phyloP scores from a whole-genome alignment of 495 filamentous ascomycete species.

The Podospora didyma region DNA sequence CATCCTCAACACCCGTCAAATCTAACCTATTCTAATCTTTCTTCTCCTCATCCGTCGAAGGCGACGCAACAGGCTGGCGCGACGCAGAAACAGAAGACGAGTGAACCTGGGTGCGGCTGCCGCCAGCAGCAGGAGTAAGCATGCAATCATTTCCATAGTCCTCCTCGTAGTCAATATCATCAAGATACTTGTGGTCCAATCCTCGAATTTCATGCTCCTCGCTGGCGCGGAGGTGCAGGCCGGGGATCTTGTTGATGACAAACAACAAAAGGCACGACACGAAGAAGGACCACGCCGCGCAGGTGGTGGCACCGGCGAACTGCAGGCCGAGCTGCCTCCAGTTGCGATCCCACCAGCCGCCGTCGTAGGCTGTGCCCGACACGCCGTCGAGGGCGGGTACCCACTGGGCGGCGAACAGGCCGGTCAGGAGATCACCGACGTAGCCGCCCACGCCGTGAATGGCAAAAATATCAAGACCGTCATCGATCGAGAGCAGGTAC shows the following conservation, averaged over 20 bases:
- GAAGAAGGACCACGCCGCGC: conserved; percentile 73
- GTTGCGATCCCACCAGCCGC: conserved; percentile 36
- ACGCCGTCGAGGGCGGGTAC: conserved; percentile 66
- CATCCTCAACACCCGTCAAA: too few species aligned
- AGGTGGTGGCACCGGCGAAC: conserved; percentile 68
- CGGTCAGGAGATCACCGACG: conserved; percentile 72
- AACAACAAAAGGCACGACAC: conserved; percentile 74
- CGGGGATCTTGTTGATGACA: conserved; percentile 71
- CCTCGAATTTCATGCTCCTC: conserved; percentile 74
- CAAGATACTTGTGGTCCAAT: conserved; percentile 60
- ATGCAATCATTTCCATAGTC: not conserved
- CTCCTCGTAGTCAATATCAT: conserved; percentile 49
- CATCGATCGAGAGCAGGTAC: conserved; percentile 69
- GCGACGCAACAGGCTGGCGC: too few species aligned
- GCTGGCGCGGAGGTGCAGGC: conserved; percentile 64
- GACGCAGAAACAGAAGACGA: too few species aligned
- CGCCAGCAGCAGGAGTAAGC: not conserved
- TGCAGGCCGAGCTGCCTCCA: conserved; percentile 76
- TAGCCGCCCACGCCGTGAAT: conserved; percentile 75
- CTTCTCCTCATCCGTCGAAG: too few species aligned
- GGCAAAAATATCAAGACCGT: conserved; percentile 77
- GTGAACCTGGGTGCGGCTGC: too few species aligned
- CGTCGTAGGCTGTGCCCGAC: conserved; percentile 57
- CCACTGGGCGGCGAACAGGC: conserved; percentile 63
- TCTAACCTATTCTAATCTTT: too few species aligned